A percentile compares a stretch with the other conserved stretches of the same genome.
Evolutionary conservation across 2,329 filamentous ascomycete genomes (phyloP).

Genomic region (Exophiala spinifera): DNA sequence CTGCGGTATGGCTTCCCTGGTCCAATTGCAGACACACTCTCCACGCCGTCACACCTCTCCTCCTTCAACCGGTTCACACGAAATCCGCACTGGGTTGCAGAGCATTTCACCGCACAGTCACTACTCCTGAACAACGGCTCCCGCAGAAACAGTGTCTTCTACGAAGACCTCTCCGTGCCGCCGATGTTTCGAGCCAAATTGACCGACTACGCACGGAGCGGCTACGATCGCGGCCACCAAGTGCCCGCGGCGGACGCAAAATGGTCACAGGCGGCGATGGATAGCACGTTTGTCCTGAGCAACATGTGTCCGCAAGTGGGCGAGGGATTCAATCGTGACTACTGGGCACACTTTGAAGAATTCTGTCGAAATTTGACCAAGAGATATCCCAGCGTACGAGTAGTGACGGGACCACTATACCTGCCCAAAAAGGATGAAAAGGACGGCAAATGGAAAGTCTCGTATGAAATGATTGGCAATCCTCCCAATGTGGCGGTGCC

Average conservation of each 20-base stretch:
- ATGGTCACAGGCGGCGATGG: conserved; percentile 92
- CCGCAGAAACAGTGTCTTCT: conserved; percentile 76
- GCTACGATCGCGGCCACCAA: conserved; percentile 95
- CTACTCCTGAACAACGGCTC: conserved; percentile 72
- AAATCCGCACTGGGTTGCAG: conserved; percentile 91
- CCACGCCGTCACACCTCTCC: conserved; percentile 73
- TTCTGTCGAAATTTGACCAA: conserved; percentile 83
- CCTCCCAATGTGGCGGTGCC: conserved; percentile 94
- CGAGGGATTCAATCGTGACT: conserved; percentile 97
- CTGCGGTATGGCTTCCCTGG: conserved; percentile 91
- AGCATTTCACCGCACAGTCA: conserved; percentile 91
- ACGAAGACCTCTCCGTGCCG: conserved; percentile 77
- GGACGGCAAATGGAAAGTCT: conserved; percentile 93
- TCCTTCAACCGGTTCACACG: conserved; percentile 85
- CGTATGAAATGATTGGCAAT: conserved; percentile 90
- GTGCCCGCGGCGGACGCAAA: conserved; percentile 94
- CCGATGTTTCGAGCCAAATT: conserved; percentile 84
- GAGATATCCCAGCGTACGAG: conserved; percentile 79
- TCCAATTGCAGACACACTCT: conserved; percentile 77
- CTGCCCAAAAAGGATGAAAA: conserved; percentile 74
- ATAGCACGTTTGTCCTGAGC: conserved; percentile 85
- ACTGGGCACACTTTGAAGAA: conserved; percentile 98
- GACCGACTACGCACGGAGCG: conserved; percentile 90
- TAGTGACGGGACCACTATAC: conserved; percentile 92
- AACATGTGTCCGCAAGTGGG: conserved; percentile 99